Evolutionary conservation across 108 stramenopile genomes (phyloP), one percentile per base, ranked within the genome.

Genomic region (Nannochloropsis salina): DNA sequence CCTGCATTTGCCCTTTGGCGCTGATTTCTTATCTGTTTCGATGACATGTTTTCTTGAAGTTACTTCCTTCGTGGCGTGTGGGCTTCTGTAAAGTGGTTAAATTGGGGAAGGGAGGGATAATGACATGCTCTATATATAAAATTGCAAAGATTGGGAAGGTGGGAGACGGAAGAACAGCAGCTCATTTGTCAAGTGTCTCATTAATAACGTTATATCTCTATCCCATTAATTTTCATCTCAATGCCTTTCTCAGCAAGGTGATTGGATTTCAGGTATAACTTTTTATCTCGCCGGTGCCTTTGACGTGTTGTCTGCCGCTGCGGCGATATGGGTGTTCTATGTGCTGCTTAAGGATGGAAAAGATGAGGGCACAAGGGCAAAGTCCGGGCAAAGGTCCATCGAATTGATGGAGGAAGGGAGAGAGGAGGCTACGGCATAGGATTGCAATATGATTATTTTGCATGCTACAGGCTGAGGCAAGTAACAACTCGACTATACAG

Each of bases 281-380:
- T 74, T 74, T n/a, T 74, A 74, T n/a, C 20, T 74, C 20, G 61
- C 61, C 61, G 61, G 61, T n/a, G 61, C 61, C 61, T 74, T 74
- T n/a, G 61, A 74, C 61, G n/a, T 74, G 20, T 74, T 74, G 8
- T 15, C 61, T n/a, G 20, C n/a, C 0, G 6, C n/a, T n/a, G 61
- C n/a, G 3, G 61, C 61, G 20, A n/a, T 3, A 2, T 15, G 61
- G 61, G 61, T 74, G 20, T 74, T 74, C n/a, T n/a, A 8, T 74
- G n/a, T 74, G 15, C n/a, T 74, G 61, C n/a, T 74, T 74, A 74
- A 74, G n/a, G 61, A 74, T 74, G 61, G n/a, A n/a, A n/a, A n/a
- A n/a, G 61, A 74, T 15, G 61, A n/a, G n/a, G 61, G 0, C 20
- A 3, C n/a, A 74, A n/a, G 6, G 61, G 61, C n/a, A n/a, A 74